Percentiles rank a stretch among this genome's conserved stretches.
Evolutionary conservation across 371 early-diverging fungal genomes (phyloP).

Genomic region (Mortierella sp.): DNA sequence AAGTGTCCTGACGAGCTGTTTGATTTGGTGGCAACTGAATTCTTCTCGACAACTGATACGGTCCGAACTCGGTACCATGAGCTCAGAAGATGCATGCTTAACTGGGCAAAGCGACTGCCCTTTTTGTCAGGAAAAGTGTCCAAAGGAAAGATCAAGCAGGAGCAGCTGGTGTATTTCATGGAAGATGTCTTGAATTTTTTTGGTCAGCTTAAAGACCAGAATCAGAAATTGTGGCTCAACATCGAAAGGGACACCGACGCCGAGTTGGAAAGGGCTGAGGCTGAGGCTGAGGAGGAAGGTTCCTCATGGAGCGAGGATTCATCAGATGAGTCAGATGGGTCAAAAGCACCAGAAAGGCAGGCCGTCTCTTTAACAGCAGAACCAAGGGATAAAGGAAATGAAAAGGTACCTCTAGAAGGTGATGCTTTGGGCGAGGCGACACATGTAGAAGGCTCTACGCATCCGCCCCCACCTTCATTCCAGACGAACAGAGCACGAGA

Average conservation of each 20-base stretch:
- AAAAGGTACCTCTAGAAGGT: no score
- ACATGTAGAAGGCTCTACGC: no score
- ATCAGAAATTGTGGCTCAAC: conserved; percentile 17
- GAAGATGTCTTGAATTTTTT: conserved; percentile 36
- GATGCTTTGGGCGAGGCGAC: no score
- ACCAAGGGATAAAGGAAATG: no score
- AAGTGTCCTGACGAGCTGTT: conserved; percentile 14
- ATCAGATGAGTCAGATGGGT: no score
- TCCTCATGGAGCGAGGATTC: no score
- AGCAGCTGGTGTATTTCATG: conserved; percentile 22
- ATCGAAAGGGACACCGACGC: conserved; percentile 14
- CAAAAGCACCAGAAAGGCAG: no score
- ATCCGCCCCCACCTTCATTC: no score
- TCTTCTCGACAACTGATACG: background rate
- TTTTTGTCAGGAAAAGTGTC: conserved; percentile 12
- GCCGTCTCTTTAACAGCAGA: no score
- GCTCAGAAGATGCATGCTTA: conserved; percentile 18
- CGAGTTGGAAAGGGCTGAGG: no score
- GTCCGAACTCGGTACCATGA: conserved; percentile 17
- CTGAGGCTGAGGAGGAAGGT: conserved; percentile 2
- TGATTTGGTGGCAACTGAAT: conserved; percentile 10
- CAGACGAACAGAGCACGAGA: no score
- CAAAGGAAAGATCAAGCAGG: conserved; percentile 2
- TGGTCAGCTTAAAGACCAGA: conserved; percentile 26
- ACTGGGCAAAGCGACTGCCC: conserved; percentile 31